Evolutionary conservation across 2,329 filamentous ascomycete species (phyloP).

Genomic region (Neocucurbitaria cava): DNA sequence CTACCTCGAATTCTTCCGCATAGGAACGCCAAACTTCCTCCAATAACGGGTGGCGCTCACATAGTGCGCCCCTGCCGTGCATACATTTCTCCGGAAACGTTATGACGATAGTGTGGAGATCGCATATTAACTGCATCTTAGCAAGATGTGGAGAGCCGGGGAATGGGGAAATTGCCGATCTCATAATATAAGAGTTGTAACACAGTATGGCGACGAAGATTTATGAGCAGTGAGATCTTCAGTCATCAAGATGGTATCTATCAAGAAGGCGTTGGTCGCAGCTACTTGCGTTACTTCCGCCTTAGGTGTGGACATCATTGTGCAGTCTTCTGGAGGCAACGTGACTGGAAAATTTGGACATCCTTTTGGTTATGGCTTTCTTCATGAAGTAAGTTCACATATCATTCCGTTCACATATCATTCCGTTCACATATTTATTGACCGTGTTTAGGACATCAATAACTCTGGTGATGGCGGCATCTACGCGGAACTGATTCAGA

Average conservation of each 20-base stretch:
- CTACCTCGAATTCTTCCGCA: constrained; percentile 28
- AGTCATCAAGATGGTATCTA: constrained; percentile 24
- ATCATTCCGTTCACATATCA: too few relatives aligned
- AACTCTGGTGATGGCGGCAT: constrained; percentile 75
- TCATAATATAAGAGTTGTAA: background rate
- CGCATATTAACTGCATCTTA: constrained; percentile 8
- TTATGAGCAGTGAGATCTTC: background rate
- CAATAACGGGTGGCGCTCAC: constrained; percentile 21
- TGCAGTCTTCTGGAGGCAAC: constrained; percentile 37
- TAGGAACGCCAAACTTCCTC: constrained; percentile 26
- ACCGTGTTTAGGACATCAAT: constrained; percentile 56
- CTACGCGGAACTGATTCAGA: constrained; percentile 74
- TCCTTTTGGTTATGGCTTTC: constrained; percentile 38
- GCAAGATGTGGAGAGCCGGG: constrained; percentile 13
- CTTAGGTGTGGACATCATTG: constrained; percentile 32
- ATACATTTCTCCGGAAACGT: constrained; percentile 6
- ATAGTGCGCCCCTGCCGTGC: background rate
- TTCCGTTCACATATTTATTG: too few relatives aligned
- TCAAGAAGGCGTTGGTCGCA: constrained; percentile 25
- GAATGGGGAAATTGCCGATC: background rate
- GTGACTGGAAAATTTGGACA: constrained; percentile 38
- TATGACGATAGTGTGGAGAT: constrained; percentile 14
- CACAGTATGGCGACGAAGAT: background rate
- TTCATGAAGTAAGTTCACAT: constrained; percentile 31
- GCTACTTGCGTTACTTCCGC: constrained; percentile 31